phyloP scores from a whole-genome alignment of 495 filamentous ascomycete species.

The Aspergillus sclerotioniger region DNA sequence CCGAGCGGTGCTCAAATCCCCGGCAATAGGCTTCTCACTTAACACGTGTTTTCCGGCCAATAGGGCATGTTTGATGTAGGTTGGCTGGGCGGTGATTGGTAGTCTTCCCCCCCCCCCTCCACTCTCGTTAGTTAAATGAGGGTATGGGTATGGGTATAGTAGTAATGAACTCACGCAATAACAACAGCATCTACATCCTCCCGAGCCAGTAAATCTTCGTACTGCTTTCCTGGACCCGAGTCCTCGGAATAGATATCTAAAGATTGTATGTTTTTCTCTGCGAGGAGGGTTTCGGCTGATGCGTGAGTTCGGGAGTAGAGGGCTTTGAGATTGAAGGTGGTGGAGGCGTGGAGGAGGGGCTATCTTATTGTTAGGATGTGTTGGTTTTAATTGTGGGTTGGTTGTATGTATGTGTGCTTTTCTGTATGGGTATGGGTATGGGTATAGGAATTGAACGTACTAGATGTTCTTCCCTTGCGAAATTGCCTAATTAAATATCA shows the following conservation, averaged over 20 bases:
- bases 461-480: slow-evolving; percentile 44
- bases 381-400: not conserved
- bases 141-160: not conserved
- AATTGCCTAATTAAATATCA: slow-evolving; percentile 39
- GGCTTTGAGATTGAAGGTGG: slow-evolving; percentile 52
- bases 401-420: not conserved
- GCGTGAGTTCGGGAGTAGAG: slow-evolving; percentile 61
- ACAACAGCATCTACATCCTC: slow-evolving; percentile 67
- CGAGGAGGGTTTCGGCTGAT: slow-evolving; percentile 44
- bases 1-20: slow-evolving; percentile 59
- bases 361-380: slow-evolving; percentile 20
- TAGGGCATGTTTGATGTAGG: slow-evolving; percentile 48
- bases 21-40: slow-evolving; percentile 80
- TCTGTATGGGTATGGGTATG: no score
- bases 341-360: slow-evolving; percentile 51
- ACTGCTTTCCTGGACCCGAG: slow-evolving; percentile 47
- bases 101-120: no score
- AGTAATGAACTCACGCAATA: slow-evolving; percentile 51
- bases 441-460: slow-evolving; percentile 21
- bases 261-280: slow-evolving; percentile 23
- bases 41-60: slow-evolving; percentile 75
- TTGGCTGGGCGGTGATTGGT: slow-evolving; percentile 38
- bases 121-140: not conserved
- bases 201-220: slow-evolving; percentile 61
- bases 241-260: slow-evolving; percentile 65